phyloP scores from a whole-genome alignment of 2,329 filamentous ascomycete species.

The Colletotrichum siamense region DNA sequence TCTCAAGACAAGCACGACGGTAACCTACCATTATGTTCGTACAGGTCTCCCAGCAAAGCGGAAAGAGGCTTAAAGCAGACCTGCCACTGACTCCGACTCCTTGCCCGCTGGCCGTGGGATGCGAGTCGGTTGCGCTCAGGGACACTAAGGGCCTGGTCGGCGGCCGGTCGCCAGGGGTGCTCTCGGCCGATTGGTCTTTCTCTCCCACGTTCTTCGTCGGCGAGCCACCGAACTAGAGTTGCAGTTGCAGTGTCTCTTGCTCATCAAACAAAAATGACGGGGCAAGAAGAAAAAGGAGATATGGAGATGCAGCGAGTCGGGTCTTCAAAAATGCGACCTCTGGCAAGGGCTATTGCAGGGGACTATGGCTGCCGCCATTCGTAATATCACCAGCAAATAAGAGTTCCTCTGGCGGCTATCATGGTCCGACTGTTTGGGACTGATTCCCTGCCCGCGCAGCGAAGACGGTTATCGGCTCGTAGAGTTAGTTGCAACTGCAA shows the following conservation, averaged over 20 bases:
- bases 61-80: background rate
- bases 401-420: background rate
- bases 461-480: background rate
- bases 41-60: background rate
- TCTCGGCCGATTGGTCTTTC: slow-evolving; percentile 14
- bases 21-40: background rate
- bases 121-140: background rate
- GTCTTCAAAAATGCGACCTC: background rate
- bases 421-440: background rate
- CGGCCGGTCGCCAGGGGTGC: background rate
- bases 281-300: background rate
- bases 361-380: background rate
- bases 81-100: background rate
- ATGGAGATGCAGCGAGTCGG: background rate
- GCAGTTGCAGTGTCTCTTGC: background rate
- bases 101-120: background rate
- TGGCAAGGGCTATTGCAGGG: background rate
- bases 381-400: background rate
- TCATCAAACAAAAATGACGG: background rate
- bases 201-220: background rate
- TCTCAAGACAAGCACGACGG: background rate
- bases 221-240: background rate
- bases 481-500: slow-evolving; percentile 2
- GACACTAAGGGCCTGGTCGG: background rate
- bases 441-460: background rate